Evolutionary conservation across 1,139 yeast species (phyloP), one percentile per base, ranked within the genome.

Genomic region (Lodderomyces beijingensis): DNA sequence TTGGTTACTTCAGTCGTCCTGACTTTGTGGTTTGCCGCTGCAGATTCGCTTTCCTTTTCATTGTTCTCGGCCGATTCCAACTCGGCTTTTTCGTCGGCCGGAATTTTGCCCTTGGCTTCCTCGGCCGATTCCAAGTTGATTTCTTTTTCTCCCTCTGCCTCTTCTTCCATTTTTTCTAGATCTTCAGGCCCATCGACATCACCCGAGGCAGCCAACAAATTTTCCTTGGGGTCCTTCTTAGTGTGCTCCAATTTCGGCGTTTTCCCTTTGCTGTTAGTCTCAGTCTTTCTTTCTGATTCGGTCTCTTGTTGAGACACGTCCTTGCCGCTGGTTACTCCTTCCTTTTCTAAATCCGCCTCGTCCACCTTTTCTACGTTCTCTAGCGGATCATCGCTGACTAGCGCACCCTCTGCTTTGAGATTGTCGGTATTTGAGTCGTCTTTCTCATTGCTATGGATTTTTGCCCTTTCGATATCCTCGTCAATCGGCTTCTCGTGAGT

Each of bases 311-410:
- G n/a, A n/a, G n/a, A n/a, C n/a, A n/a, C n/a, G n/a, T n/a, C n/a
- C n/a, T n/a, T n/a, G n/a, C 9, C 41, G 10, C 28, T 33, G 11
- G 28, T 10, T 17, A 32, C 28, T 9, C 37, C 36, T 24, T 39
- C 35, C 9, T 33, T 26, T 25, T 28, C 35, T 14, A 36, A 40
- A 17, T 39, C 34, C 11, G 28, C 26, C 14, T 36, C 33, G 18
- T 39, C 34, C 11, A 27, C 26, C 14, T 36, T 31, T 17, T 35
- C 38, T 20, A 39, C 29, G 11, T 55, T 55, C n/a, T 58, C 55
- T 43, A 61, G 65, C 2, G 73, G 72, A 38, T 69, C 74, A 36
- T 67, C 74, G 33, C 57, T 57, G n/a, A 66, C 55, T 38, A 68
- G 55, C 3, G 72, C 74, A 18, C 74, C 74, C 42, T 66, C 74